These are phyloP conservation scores for Tricharina praecox DNA, from an alignment of 495 filamentous ascomycete genomes.

Conservation along the genomic window DNA sequence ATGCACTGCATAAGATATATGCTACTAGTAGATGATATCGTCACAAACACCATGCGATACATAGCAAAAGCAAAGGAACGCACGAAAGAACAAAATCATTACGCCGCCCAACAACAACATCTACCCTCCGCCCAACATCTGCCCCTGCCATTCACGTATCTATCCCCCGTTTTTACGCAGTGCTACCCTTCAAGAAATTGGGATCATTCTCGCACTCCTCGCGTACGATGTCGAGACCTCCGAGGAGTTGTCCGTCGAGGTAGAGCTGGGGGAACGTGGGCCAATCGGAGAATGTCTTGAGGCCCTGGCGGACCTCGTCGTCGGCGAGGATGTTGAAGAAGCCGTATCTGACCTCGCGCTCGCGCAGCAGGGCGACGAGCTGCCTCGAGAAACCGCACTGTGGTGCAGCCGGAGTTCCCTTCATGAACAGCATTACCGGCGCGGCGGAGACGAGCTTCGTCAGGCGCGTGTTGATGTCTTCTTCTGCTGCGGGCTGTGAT, in stretches of 20 bases:
- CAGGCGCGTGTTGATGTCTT: conserved; percentile 67
- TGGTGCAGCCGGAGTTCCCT: conserved; percentile 73
- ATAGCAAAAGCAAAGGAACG: too few relatives aligned
- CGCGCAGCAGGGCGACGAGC: conserved; percentile 65
- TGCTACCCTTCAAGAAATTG: conserved; percentile 50
- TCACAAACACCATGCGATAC: too few relatives aligned
- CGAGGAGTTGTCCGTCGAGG: conserved; percentile 66
- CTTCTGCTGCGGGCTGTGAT: conserved; percentile 37
- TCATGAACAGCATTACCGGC: conserved; percentile 95
- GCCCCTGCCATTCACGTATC: too few relatives aligned
- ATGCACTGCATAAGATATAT: too few relatives aligned
- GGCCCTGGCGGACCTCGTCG: conserved; percentile 86
- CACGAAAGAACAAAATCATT: too few relatives aligned
- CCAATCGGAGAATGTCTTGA: conserved; percentile 94
- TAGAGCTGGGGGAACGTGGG: conserved; percentile 91
- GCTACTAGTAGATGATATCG: too few relatives aligned
- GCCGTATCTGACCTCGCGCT: conserved; percentile 81
- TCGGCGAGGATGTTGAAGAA: conserved; percentile 99
- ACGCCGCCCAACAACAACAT: too few relatives aligned
- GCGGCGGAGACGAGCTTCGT: conserved; percentile 75
- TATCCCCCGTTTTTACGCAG: too few relatives aligned
- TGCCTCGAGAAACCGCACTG: conserved; percentile 93
- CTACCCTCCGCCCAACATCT: too few relatives aligned
- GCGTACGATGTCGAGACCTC: conserved; percentile 85
- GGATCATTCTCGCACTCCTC: conserved; percentile 47